Evolutionary conservation across 352 stramenopile genomes (phyloP).

Genomic region (Thalassiosira delicatula): DNA sequence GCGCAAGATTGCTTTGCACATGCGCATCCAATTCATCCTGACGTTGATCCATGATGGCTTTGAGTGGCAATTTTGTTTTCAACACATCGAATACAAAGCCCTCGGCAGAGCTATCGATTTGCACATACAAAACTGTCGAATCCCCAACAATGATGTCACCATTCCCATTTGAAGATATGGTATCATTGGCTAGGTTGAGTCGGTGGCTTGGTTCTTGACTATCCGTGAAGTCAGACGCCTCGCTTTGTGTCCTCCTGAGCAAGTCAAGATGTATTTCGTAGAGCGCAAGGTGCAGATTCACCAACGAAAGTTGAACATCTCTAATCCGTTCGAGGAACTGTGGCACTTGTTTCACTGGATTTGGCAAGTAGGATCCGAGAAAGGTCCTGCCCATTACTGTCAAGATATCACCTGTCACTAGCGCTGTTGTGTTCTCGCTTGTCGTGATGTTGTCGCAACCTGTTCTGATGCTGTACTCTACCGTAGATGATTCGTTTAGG

Average conservation of each 20-base stretch:
- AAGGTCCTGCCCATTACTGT: constrained; percentile 47
- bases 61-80: neutral
- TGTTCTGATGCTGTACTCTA: constrained; percentile 22
- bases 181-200: constrained; percentile 44
- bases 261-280: constrained; percentile 47
- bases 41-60: neutral
- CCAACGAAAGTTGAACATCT: constrained; percentile 32
- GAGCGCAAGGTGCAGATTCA: constrained; percentile 29
- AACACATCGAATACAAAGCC: neutral
- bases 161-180: constrained; percentile 26
- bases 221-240: constrained; percentile 11
- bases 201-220: constrained; percentile 15
- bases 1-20: neutral
- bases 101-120: constrained; percentile 2
- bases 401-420: constrained; percentile 43
- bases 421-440: constrained; percentile 12
- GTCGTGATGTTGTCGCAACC: constrained; percentile 44
- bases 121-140: constrained; percentile 34
- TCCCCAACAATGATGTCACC: constrained; percentile 45
- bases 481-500: neutral
- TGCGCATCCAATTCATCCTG: constrained; percentile 20
- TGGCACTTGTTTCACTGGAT: neutral
- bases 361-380: neutral
- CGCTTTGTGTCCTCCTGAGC: constrained; percentile 12
- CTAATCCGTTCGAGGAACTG: constrained; percentile 15